A percentile compares a stretch with the other conserved stretches of the same genome.
Evolutionary conservation across 108 stramenopile genomes (phyloP).

Genomic region (Pseudonitzschia delicatissima): DNA sequence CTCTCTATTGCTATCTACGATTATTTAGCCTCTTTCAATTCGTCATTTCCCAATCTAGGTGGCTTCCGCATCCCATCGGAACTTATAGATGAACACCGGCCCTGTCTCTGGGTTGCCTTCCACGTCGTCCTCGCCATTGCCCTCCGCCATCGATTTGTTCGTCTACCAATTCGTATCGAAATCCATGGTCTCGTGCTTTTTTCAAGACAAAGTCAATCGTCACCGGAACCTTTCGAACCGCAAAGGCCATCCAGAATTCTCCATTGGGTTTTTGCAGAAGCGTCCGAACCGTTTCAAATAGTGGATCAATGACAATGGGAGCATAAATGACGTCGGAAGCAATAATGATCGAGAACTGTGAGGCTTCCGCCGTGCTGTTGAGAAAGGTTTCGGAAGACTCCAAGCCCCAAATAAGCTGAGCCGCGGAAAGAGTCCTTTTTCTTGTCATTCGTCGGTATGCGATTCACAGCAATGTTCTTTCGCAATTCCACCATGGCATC

Average conservation of each 20-base stretch:
- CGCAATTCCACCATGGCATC: conserved; percentile 46
- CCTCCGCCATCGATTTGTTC: conserved; percentile 6
- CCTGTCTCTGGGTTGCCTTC: not conserved
- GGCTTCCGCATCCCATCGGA: conserved; percentile 2
- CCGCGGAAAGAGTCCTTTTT: conserved; percentile 18
- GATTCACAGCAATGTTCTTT: conserved; percentile 42
- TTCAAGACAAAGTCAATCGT: conserved; percentile 48
- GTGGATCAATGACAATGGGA: conserved; percentile 19
- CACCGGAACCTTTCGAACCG: conserved; percentile 54
- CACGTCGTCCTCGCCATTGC: not conserved
- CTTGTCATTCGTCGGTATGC: not conserved
- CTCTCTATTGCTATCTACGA: too few relatives aligned
- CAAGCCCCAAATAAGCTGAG: conserved; percentile 78
- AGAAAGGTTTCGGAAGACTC: conserved; percentile 9
- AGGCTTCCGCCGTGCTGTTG: not conserved
- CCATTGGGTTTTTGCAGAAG: conserved; percentile 27
- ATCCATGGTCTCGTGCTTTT: conserved; percentile 33
- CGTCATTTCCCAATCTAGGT: not conserved
- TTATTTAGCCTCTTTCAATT: too few relatives aligned
- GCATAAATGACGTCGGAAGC: conserved; percentile 36
- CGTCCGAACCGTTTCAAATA: conserved; percentile 26
- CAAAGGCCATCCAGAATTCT: conserved; percentile 62
- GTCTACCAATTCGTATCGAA: conserved; percentile 41
- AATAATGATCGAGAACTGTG: conserved; percentile 54
- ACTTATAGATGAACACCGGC: conserved; percentile 11